A percentile compares a stretch with the other conserved stretches of the same genome.
Conservation (phyloP, 73 alveolate species). For the Paramecium pentaurelia region DNA sequence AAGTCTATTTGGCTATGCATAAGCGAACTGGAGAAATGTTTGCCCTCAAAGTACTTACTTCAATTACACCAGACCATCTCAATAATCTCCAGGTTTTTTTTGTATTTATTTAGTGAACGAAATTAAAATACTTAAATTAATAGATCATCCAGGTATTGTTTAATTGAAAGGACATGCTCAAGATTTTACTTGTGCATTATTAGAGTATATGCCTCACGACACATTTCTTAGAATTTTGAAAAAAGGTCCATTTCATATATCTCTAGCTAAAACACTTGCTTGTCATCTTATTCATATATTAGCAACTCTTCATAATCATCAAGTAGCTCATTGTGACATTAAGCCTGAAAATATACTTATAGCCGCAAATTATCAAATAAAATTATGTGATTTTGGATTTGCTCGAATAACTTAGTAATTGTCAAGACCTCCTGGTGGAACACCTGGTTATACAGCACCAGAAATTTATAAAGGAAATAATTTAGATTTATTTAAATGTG, state of each 20-base stretch:
- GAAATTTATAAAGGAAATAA: neutral
- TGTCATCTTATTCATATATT: neutral
- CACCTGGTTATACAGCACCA: conserved; percentile 47
- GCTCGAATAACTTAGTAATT: neutral
- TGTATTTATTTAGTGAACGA: conserved; percentile 43
- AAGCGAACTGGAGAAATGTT: neutral
- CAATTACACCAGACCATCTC: neutral
- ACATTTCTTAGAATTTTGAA: neutral
- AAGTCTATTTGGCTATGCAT: conserved; percentile 29
- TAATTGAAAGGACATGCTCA: conserved; percentile 5
- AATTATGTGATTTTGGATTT: conserved; percentile 38
- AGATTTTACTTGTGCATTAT: neutral
- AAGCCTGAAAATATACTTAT: conserved; percentile 33
- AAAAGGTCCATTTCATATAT: conserved; percentile 9
- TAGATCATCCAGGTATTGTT: neutral
- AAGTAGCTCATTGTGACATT: conserved; percentile 39
- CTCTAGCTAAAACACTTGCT: neutral
- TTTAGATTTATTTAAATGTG: conserved; percentile 20
- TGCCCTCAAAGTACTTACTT: neutral
- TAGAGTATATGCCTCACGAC: conserved; percentile 45
- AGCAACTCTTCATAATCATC: neutral
- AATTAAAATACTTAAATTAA: neutral
- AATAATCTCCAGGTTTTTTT: conserved; percentile 12
- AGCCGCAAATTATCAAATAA: neutral
- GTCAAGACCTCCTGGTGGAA: conserved; percentile 39